Evolutionary conservation across 306 rosid species (phyloP).

Genomic region (Alnus glutinosa): DNA sequence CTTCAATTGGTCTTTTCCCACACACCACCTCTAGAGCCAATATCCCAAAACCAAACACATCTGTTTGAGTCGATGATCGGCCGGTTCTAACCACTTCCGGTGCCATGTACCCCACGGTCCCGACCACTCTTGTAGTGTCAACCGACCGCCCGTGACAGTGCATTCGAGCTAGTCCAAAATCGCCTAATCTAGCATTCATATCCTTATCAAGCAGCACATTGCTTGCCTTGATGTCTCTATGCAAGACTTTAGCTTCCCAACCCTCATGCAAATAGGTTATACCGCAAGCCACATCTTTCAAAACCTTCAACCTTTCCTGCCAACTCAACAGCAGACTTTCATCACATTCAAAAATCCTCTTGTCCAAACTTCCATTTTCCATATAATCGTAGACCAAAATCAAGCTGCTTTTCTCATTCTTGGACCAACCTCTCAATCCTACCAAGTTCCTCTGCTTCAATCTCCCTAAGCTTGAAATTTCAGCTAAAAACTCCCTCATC

Average conservation of each 20-base stretch:
- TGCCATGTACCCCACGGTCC: constrained; percentile 65
- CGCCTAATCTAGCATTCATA: constrained; percentile 62
- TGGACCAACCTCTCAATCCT: constrained; percentile 76
- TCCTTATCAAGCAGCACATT: constrained; percentile 69
- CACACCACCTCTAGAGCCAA: constrained; percentile 55
- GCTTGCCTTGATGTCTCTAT: constrained; percentile 65
- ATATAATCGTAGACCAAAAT: constrained; percentile 67
- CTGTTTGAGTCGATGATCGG: constrained; percentile 40
- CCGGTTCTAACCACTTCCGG: constrained; percentile 61
- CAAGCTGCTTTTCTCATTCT: constrained; percentile 48
- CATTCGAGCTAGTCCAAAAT: constrained; percentile 63
- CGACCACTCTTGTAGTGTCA: constrained; percentile 54
- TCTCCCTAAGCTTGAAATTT: constrained; percentile 71
- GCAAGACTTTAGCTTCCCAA: constrained; percentile 72
- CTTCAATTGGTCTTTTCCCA: constrained; percentile 60
- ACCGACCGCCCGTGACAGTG: constrained; percentile 45
- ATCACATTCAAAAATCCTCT: constrained; percentile 53
- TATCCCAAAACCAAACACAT: constrained; percentile 66
- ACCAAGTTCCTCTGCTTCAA: constrained; percentile 65
- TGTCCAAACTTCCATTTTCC: constrained; percentile 66
- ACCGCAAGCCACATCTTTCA: constrained; percentile 62
- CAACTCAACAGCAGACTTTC: constrained; percentile 44
- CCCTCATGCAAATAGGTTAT: constrained; percentile 65
- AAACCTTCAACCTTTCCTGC: constrained; percentile 48
- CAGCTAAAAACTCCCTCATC: constrained; percentile 67